Evolutionary conservation across 768 basidiomycete genomes (phyloP).

Genomic region (Kwoniella botswanensis): DNA sequence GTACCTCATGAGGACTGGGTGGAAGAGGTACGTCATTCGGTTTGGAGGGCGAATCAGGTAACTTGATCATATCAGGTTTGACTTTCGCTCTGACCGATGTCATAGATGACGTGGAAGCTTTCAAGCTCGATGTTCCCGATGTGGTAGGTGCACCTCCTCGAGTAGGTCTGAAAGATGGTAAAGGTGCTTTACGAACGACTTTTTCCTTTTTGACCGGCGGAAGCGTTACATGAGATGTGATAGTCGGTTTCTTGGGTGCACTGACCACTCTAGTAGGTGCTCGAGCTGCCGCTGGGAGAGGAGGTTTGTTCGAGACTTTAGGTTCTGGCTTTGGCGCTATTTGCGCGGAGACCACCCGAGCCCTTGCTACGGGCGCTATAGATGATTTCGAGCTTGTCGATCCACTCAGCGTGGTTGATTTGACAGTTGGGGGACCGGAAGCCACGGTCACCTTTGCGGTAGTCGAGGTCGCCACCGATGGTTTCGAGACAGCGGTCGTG

Average conservation of each 20-base stretch:
- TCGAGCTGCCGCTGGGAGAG: slow-evolving; percentile 8
- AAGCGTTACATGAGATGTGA: slow-evolving; percentile 25
- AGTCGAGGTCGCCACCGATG: slow-evolving; percentile 20
- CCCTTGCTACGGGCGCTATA: background rate
- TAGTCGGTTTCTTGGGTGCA: slow-evolving; percentile 13
- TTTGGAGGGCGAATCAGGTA: slow-evolving; percentile 14
- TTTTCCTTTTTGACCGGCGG: slow-evolving; percentile 43
- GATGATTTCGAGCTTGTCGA: slow-evolving; percentile 4
- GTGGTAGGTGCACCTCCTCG: background rate
- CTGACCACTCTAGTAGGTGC: slow-evolving; percentile 22
- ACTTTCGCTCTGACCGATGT: slow-evolving; percentile 23
- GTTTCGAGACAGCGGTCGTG: slow-evolving; percentile 17
- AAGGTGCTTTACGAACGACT: slow-evolving; percentile 41
- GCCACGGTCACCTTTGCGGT: slow-evolving; percentile 6
- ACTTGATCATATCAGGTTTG: slow-evolving; percentile 21
- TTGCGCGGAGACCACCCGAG: slow-evolving; percentile 21
- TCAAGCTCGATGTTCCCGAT: slow-evolving; percentile 14
- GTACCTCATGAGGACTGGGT: slow-evolving; percentile 17
- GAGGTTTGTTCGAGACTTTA: slow-evolving; percentile 10
- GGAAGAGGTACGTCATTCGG: slow-evolving; percentile 19
- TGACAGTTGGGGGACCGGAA: background rate
- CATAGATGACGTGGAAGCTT: slow-evolving; percentile 28
- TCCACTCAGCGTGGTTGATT: background rate
- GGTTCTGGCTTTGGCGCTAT: slow-evolving; percentile 18
- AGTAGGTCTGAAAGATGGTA: slow-evolving; percentile 42